These are phyloP conservation scores for Maudiozyma bulderi DNA, from an alignment of 805 yeast species.

Conservation along the genomic window DNA sequence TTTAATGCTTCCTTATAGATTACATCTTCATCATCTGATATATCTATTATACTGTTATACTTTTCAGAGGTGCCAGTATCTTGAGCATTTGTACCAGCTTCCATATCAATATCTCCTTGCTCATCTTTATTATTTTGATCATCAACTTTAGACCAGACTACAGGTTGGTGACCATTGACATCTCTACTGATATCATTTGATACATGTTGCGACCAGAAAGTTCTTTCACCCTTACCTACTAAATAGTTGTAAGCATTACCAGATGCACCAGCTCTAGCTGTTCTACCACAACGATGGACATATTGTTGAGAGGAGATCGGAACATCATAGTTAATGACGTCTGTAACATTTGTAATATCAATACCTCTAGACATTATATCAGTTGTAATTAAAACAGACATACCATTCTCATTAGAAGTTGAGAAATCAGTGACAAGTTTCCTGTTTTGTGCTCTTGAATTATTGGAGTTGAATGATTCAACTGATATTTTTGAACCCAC, in stretches of 20 bases:
- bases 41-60: not conserved
- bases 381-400: slow-evolving; percentile 54
- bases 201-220: slow-evolving; percentile 45
- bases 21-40: slow-evolving; percentile 28
- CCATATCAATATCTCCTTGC: slow-evolving; percentile 5
- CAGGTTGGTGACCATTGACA: slow-evolving; percentile 27
- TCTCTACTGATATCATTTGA: slow-evolving; percentile 46
- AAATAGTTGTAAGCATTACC: slow-evolving; percentile 72
- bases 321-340: slow-evolving; percentile 82
- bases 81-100: not conserved
- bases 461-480: slow-evolving; percentile 49
- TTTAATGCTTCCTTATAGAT: slow-evolving; percentile 38
- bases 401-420: slow-evolving; percentile 32
- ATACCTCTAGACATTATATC: slow-evolving; percentile 96
- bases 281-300: slow-evolving; percentile 93
- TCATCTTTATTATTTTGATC: slow-evolving; percentile 1
- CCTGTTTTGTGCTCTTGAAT: slow-evolving; percentile 42
- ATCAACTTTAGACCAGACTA: slow-evolving; percentile 9
- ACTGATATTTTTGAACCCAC: slow-evolving; percentile 14
- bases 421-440: slow-evolving; percentile 53
- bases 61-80: slow-evolving; percentile 4
- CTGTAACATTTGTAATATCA: slow-evolving; percentile 58
- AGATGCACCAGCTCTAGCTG: slow-evolving; percentile 79
- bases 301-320: slow-evolving; percentile 87
- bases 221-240: slow-evolving; percentile 70